Evolutionary conservation across 129 eudicot genomes (phyloP).

Genomic region (Sambucus nigra): DNA sequence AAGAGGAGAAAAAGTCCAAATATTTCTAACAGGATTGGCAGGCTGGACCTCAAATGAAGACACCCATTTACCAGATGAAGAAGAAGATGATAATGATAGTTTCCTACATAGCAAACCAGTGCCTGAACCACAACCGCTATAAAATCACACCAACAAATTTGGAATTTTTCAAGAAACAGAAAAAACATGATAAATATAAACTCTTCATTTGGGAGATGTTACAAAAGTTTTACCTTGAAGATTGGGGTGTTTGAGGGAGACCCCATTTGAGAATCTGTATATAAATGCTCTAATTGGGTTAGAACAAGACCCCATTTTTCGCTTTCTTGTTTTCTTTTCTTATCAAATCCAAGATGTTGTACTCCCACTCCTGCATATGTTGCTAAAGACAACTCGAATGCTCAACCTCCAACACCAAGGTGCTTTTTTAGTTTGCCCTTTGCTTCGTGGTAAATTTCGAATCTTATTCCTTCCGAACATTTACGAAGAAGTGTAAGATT

Average conservation of each 20-base stretch:
- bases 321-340: no score
- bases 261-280: conserved; percentile 39
- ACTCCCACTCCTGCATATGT: no score
- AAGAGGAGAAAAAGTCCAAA: conserved; percentile 65
- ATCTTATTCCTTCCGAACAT: no score
- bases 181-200: no score
- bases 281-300: conserved; percentile 39
- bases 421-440: no score
- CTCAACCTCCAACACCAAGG: no score
- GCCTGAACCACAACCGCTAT: conserved; percentile 22
- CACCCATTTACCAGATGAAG: conserved; percentile 29
- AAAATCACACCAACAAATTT: background rate
- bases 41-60: conserved; percentile 23
- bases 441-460: no score
- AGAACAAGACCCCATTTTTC: conserved; percentile 23
- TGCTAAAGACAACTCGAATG: no score
- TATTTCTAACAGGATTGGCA: conserved; percentile 35
- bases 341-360: no score
- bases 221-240: conserved; percentile 30
- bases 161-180: background rate
- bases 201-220: conserved; percentile 9
- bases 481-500: no score
- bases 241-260: conserved; percentile 27
- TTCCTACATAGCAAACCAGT: conserved; percentile 23
- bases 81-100: conserved; percentile 30